Evolutionary conservation across 768 basidiomycete species (phyloP).

Genomic region (Mycena amicta): DNA sequence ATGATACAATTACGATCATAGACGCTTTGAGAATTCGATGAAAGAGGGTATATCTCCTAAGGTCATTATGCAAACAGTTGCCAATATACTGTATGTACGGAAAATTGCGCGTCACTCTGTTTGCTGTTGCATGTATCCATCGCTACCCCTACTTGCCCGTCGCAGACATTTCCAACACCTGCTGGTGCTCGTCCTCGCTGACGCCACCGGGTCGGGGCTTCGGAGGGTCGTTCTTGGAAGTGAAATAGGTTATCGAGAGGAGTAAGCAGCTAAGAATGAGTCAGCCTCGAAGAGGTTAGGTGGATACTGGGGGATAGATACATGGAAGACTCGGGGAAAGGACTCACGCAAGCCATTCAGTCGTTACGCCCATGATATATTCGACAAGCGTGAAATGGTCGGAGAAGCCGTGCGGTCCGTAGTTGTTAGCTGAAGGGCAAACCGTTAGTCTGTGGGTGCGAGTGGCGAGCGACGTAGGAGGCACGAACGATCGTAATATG

Average conservation of each 20-base stretch:
- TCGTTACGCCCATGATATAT: slow-evolving; percentile 2
- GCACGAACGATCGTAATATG: slow-evolving; percentile 3
- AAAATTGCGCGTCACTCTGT: no score
- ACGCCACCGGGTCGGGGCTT: not conserved
- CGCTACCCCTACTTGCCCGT: not conserved
- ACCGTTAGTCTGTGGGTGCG: not conserved
- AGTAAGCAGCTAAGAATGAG: not conserved
- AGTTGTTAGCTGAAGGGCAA: not conserved
- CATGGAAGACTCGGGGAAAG: not conserved
- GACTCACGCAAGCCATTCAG: slow-evolving; percentile 5
- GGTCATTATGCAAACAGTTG: no score
- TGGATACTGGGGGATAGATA: not conserved
- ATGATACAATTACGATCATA: no score
- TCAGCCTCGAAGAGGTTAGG: not conserved
- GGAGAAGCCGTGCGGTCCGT: not conserved
- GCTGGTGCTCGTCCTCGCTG: not conserved
- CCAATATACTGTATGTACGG: no score
- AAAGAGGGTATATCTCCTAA: no score
- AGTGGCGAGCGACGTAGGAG: no score
- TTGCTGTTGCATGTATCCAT: not conserved
- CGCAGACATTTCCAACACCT: not conserved
- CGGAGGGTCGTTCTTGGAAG: not conserved
- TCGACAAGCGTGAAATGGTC: slow-evolving; percentile 3
- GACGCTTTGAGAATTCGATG: no score
- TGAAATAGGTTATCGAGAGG: not conserved